Percentiles rank a stretch among this genome's conserved stretches.
These are phyloP conservation scores for Seiridium unicorne DNA, from an alignment of 2,329 filamentous ascomycete genomes.

Conservation along the genomic window DNA sequence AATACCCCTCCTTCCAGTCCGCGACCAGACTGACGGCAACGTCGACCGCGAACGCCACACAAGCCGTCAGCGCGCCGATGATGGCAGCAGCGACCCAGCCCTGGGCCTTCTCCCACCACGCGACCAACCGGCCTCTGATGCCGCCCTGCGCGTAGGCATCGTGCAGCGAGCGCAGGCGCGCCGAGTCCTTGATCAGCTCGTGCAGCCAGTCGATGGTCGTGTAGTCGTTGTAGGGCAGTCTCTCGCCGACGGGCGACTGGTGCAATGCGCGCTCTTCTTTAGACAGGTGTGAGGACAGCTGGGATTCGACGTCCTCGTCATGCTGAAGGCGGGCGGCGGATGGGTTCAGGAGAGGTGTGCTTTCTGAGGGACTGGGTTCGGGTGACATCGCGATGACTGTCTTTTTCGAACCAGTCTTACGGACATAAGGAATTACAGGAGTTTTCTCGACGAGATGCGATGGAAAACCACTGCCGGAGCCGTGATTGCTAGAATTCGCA, in stretches of 20 bases:
- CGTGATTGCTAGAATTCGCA: too few species aligned
- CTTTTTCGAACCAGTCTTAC: too few species aligned
- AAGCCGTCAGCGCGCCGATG: constrained; percentile 53
- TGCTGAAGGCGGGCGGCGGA: background rate
- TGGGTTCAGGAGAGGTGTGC: background rate
- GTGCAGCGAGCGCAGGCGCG: constrained; percentile 46
- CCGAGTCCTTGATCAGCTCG: constrained; percentile 58
- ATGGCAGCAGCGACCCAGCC: constrained; percentile 55
- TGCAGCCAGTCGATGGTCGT: constrained; percentile 57
- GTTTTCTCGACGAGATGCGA: too few species aligned
- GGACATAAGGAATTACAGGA: too few species aligned
- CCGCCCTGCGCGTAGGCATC: constrained; percentile 22
- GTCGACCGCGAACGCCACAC: constrained; percentile 56
- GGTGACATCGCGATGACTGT: too few species aligned
- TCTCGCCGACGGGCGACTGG: constrained; percentile 40
- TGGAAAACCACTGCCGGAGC: too few species aligned
- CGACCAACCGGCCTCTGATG: constrained; percentile 32
- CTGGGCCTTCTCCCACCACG: constrained; percentile 46
- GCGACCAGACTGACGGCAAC: constrained; percentile 47
- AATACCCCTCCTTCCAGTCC: constrained; percentile 59
- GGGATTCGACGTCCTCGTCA: constrained; percentile 13
- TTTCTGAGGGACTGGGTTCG: background rate
- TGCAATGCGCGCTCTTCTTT: constrained; percentile 27
- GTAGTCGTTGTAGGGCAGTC: constrained; percentile 60
- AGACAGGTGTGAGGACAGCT: constrained; percentile 29